A percentile compares a stretch with the other conserved stretches of the same genome.
These are phyloP conservation scores for Starmerella powellii DNA, from an alignment of 805 yeast species.

Conservation along the genomic window DNA sequence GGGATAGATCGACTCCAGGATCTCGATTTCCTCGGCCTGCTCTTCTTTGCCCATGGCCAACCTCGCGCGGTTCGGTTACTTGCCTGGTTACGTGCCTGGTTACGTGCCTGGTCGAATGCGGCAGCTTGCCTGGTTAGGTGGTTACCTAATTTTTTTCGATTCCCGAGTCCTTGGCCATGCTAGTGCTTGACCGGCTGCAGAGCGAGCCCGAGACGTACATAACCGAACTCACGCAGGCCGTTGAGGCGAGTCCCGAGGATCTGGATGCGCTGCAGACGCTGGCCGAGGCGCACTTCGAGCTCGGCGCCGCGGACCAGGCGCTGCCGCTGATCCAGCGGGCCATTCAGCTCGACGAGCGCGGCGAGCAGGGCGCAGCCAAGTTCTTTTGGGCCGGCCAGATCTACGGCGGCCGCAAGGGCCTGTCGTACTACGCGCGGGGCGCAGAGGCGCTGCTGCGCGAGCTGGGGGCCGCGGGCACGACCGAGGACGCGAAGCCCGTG, in stretches of 20 bases:
- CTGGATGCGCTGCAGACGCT: slow-evolving; percentile 33
- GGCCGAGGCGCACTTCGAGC: slow-evolving; percentile 72
- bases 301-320: slow-evolving; percentile 68
- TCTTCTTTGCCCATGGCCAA: slow-evolving; percentile 56
- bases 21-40: slow-evolving; percentile 80
- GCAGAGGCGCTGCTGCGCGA: slow-evolving; percentile 39
- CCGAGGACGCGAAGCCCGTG: slow-evolving; percentile 19
- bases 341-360: slow-evolving; percentile 59
- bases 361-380: slow-evolving; percentile 59
- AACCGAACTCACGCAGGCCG: slow-evolving; percentile 31
- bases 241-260: slow-evolving; percentile 31
- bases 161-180: too few relatives aligned
- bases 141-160: too few relatives aligned
- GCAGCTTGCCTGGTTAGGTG: too few relatives aligned
- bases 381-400: slow-evolving; percentile 86
- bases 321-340: slow-evolving; percentile 48
- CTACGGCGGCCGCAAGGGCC: slow-evolving; percentile 69
- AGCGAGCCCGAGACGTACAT: slow-evolving; percentile 42
- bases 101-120: too few relatives aligned
- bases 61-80: too few relatives aligned
- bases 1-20: slow-evolving; percentile 82
- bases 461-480: slow-evolving; percentile 22
- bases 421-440: slow-evolving; percentile 51
- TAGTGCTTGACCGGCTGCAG: slow-evolving; percentile 8
- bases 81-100: too few relatives aligned